Evolutionary conservation across 139 green algal species (phyloP), one percentile per base, ranked within the genome.

Genomic region (Chlorella sp.): DNA sequence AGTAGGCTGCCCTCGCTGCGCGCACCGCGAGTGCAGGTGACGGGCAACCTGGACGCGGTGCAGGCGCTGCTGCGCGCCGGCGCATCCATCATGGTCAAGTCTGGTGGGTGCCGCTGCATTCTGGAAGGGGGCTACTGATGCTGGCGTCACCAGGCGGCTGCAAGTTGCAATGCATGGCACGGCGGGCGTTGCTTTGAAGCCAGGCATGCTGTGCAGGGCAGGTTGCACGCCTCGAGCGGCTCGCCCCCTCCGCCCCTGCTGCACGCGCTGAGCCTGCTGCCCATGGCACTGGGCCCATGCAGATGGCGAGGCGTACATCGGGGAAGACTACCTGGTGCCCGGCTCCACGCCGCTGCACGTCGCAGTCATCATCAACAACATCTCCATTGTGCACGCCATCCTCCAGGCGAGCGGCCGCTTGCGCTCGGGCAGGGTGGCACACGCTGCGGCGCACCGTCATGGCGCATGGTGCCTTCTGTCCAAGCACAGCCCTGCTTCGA

Each of bases 341-440:
- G 90, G 90, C 24, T 93, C 87, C 54, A 90, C 90, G 36, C 90
- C 90, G 22, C 87, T 93, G 56, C 90, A 93, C 78, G 70, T 91
- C 26, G 90, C 90, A 2, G 90, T 90, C 34, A 82, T 90, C 74
- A 73, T 87, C 9, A 86, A 85, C 36, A 74, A 87, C 70, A 56
- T 92, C 0, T 74, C 84, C 58, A 89, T 92, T 6, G 78, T 90
- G n/a, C 90, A 93, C 80, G 89, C 90, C 68, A 88, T 93, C 69
- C 79, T 93, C 40, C 88, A 91, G 88, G 88, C 85, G 48, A 13
- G 76, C 17, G 62, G n/a, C n/a, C n/a, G n/a, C n/a, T n/a, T n/a
- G n/a, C n/a, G n/a, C n/a, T n/a, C n/a, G n/a, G n/a, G n/a, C n/a
- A n/a, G n/a, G n/a, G n/a, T n/a, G n/a, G n/a, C n/a, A n/a, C n/a